Conservation (phyloP, 108 stramenopile genomes). For the Skeletonema potamos region DNA sequence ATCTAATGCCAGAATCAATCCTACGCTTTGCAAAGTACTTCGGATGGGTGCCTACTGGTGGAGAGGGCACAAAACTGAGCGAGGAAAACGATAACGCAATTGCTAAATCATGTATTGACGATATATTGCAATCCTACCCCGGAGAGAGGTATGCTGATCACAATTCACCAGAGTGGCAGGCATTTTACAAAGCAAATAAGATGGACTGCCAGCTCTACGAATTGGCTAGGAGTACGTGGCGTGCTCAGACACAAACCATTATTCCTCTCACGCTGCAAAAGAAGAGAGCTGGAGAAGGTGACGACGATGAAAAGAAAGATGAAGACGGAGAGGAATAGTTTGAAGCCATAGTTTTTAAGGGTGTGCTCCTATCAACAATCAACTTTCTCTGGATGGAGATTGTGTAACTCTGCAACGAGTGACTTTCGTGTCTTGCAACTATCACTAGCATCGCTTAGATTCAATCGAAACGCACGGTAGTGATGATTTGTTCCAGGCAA, state of each 20-base stretch:
- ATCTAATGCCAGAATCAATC: conserved; percentile 43
- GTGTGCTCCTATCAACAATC: not conserved
- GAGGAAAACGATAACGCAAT: conserved; percentile 22
- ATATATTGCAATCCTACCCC: conserved; percentile 10
- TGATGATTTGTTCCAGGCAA: conserved; percentile 84
- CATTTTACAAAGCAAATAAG: conserved; percentile 46
- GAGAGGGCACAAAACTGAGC: conserved; percentile 33
- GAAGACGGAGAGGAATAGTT: conserved; percentile 16
- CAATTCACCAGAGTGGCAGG: conserved; percentile 41
- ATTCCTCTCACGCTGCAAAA: conserved; percentile 48
- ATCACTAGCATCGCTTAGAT: not conserved
- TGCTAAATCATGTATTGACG: conserved; percentile 42
- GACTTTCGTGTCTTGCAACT: not conserved
- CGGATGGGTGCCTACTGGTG: conserved; percentile 41
- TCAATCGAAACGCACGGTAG: conserved; percentile 66
- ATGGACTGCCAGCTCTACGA: conserved; percentile 57
- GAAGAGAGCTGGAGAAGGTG: conserved; percentile 29
- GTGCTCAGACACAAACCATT: conserved; percentile 57
- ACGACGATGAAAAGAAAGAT: conserved; percentile 36
- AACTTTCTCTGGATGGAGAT: conserved; percentile 3
- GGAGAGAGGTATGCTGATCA: conserved; percentile 49
- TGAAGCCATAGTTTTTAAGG: not conserved
- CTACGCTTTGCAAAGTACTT: conserved; percentile 43
- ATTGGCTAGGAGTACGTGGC: conserved; percentile 48
- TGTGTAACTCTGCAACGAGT: not conserved